A percentile compares a stretch with the other conserved stretches of the same genome.
Conservation (phyloP, 2,329 filamentous ascomycete genomes). For the Mariannaea elegans region DNA sequence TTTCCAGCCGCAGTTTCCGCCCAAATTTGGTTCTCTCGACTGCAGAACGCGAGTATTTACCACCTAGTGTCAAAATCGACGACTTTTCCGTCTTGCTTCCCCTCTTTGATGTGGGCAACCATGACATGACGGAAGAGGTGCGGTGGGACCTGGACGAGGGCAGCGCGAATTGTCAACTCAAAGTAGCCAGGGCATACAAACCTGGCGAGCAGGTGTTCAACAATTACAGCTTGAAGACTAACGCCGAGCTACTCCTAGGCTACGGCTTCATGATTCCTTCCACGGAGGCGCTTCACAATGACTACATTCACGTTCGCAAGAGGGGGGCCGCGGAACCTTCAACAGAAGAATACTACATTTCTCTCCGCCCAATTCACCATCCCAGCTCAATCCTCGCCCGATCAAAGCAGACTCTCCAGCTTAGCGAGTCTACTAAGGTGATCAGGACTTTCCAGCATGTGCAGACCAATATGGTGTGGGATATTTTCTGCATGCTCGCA, state of each 20-base stretch:
- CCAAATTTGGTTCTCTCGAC: constrained; percentile 64
- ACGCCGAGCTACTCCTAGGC: constrained; percentile 72
- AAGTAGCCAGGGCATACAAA: constrained; percentile 52
- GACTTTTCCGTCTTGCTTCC: constrained; percentile 76
- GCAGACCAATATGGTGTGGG: constrained; percentile 62
- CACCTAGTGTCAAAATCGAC: constrained; percentile 51
- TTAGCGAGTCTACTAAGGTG: constrained; percentile 37
- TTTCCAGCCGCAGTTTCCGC: constrained; percentile 71
- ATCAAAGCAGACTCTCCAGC: constrained; percentile 48
- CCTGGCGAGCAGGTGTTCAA: constrained; percentile 69
- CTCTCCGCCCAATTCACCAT: constrained; percentile 58
- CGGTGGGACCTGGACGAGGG: constrained; percentile 64
- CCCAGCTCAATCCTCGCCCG: constrained; percentile 58
- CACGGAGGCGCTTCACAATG: constrained; percentile 61
- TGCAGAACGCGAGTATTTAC: constrained; percentile 37
- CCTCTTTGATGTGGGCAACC: constrained; percentile 77
- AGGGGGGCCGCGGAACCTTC: constrained; percentile 36
- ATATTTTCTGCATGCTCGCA: constrained; percentile 54
- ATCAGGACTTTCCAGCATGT: constrained; percentile 58
- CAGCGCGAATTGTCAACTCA: constrained; percentile 51
- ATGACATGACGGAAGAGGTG: constrained; percentile 67
- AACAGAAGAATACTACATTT: constrained; percentile 60
- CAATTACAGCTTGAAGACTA: constrained; percentile 79
- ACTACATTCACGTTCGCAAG: constrained; percentile 67
- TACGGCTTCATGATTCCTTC: constrained; percentile 69